These are phyloP conservation scores for Carex sylvatica DNA, from an alignment of 202 grass and related monocot species.

Conservation along the genomic window DNA sequence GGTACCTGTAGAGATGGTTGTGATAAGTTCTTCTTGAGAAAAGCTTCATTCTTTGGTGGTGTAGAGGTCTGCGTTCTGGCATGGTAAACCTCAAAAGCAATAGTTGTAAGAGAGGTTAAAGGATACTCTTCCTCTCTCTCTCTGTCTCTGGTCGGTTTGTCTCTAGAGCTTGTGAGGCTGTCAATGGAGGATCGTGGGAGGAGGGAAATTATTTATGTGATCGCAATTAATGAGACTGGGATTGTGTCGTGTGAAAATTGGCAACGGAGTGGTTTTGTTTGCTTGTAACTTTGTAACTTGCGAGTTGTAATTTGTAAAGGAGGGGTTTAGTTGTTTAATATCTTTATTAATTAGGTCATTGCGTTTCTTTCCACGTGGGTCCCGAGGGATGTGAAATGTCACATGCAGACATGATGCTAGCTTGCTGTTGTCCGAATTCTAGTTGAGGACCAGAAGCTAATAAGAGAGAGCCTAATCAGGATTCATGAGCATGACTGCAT, in stretches of 20 bases:
- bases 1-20: background rate
- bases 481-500: no score
- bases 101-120: background rate
- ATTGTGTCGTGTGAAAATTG: background rate
- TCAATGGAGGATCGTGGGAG: background rate
- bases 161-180: background rate
- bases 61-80: slow-evolving; percentile 39
- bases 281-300: background rate
- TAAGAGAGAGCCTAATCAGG: no score
- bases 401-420: no score
- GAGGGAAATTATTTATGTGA: background rate
- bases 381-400: no score
- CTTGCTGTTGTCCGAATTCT: no score
- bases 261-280: background rate
- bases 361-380: no score
- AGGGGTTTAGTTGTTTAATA: background rate
- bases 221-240: no score
- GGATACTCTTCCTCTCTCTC: background rate
- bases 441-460: no score
- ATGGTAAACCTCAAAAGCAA: slow-evolving; percentile 27
- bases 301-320: background rate
- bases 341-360: no score
- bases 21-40: slow-evolving; percentile 33
- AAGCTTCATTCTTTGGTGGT: slow-evolving; percentile 30
- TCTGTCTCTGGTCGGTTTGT: background rate